Base-by-base conservation (phyloP, 2,329 filamentous ascomycete species). In the Myriangium duriaei region DNA sequence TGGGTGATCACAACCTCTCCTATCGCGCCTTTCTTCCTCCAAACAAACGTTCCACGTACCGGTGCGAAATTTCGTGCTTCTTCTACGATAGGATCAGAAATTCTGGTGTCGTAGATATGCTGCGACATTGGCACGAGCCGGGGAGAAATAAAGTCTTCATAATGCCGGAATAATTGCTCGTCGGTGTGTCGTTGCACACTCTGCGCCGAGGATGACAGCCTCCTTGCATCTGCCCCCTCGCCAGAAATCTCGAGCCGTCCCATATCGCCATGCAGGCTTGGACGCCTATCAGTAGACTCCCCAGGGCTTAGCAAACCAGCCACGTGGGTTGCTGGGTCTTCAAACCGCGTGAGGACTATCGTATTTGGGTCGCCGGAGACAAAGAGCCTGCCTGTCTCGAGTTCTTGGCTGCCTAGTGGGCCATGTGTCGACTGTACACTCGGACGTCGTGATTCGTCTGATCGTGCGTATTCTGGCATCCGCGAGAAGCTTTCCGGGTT, bases 401-500 rank as follows among this genome's bases (percentile, higher is more conserved):
- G 32, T 2, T 24, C 13, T 13, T 29, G 39, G 28, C 33, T 37
- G 26, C 39, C 33, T 18, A 32, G 32, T 32, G 31, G 32, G 33
- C 34, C 37, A 4, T 39, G 40, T 2, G 30, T 9, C 12, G 40
- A 42, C 21, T 35, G 40, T 11, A 42, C 9, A 26, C 29, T 31
- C 6, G 16, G 24, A 10, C 29, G 33, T 34, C 30, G 28, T 11
- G 36, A 39, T 12, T 39, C 28, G 12, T 35, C 29, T 7, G 36
- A 28, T 13, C 37, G 28, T 11, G 55, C 57, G 49, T 72, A 72
- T 46, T 73, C 69, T 4, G 69, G 65, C 6, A 69, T 52, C 18
- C 61, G 56, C 16, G 60, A 57, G 47, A 76, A 75, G 50, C 67
- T 74, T 11, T 64, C 60, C 4, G 65, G 69, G 29, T 71, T 69